Conservation (phyloP, 75 land plant genomes). For the Pseudotsuga menziesii region DNA sequence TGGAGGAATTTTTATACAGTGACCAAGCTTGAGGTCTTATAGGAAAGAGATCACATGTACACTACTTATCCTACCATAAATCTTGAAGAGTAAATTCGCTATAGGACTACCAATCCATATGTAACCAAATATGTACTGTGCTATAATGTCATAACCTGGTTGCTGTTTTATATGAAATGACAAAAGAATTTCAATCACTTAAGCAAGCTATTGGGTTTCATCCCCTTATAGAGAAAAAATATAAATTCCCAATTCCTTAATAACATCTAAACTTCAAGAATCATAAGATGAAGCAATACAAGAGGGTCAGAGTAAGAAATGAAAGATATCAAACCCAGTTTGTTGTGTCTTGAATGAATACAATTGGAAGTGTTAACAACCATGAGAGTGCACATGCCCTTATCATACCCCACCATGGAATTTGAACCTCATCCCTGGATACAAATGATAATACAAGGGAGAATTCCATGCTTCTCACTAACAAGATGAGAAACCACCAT, state of each 20-base stretch:
- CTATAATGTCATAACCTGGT: slow-evolving; percentile 89
- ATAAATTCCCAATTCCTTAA: no score
- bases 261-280: neutral
- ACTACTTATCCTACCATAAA: slow-evolving; percentile 86
- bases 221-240: neutral
- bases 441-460: slow-evolving; percentile 51
- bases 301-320: neutral
- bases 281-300: neutral
- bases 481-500: slow-evolving; percentile 66
- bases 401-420: slow-evolving; percentile 96
- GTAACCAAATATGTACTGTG: slow-evolving; percentile 87
- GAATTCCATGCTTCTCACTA: slow-evolving; percentile 45
- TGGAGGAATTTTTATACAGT: slow-evolving; percentile 96
- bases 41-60: slow-evolving; percentile 84
- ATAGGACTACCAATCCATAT: slow-evolving; percentile 82
- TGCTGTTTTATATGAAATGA: slow-evolving; percentile 40
- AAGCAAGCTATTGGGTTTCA: neutral
- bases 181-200: neutral
- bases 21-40: slow-evolving; percentile 83
- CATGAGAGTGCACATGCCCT: slow-evolving; percentile 76
- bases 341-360: slow-evolving; percentile 88
- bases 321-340: slow-evolving; percentile 42
- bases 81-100: slow-evolving; percentile 88
- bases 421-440: slow-evolving; percentile 71
- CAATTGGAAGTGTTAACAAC: slow-evolving; percentile 87